phyloP scores from a whole-genome alignment of 805 yeast species.

The Barnettozyma salicaria region DNA sequence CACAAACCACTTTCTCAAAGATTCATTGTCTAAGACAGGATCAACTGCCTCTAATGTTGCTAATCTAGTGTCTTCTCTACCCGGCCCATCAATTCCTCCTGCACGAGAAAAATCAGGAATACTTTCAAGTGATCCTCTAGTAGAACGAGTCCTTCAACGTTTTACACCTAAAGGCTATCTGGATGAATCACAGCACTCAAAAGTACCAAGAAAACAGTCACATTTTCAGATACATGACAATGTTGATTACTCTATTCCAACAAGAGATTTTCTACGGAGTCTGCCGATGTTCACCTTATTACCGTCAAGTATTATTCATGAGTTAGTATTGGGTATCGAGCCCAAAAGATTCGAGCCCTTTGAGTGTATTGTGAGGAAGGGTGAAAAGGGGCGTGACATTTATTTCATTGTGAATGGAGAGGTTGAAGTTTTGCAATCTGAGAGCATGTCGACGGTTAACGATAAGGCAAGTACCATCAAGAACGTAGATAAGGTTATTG shows the following conservation, averaged over 20 bases:
- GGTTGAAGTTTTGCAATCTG: conserved; percentile 54
- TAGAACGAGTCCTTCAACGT: background rate
- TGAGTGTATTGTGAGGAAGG: conserved; percentile 55
- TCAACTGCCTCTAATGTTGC: conserved; percentile 29
- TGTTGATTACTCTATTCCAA: conserved; percentile 49
- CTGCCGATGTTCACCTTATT: conserved; percentile 53
- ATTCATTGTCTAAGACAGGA: conserved; percentile 7
- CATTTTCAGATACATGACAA: conserved; percentile 26
- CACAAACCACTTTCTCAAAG: conserved; percentile 5
- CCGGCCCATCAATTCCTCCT: conserved; percentile 39
- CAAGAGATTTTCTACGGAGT: conserved; percentile 51
- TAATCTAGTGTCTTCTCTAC: conserved; percentile 29
- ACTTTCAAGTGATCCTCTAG: background rate
- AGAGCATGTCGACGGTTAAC: conserved; percentile 23
- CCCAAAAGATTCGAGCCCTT: conserved; percentile 47
- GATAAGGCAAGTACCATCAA: conserved; percentile 17
- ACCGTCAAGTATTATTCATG: conserved; percentile 55
- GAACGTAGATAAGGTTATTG: conserved; percentile 39
- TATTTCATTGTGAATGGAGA: conserved; percentile 64
- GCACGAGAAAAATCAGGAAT: conserved; percentile 5
- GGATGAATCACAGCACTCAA: background rate
- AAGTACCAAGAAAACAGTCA: background rate
- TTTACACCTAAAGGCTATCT: too few species aligned
- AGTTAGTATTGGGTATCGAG: conserved; percentile 58
- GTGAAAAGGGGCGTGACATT: conserved; percentile 56